Evolutionary conservation across 306 rosid genomes (phyloP), one percentile per base, ranked within the genome.

Genomic region (Begonia masoniana): DNA sequence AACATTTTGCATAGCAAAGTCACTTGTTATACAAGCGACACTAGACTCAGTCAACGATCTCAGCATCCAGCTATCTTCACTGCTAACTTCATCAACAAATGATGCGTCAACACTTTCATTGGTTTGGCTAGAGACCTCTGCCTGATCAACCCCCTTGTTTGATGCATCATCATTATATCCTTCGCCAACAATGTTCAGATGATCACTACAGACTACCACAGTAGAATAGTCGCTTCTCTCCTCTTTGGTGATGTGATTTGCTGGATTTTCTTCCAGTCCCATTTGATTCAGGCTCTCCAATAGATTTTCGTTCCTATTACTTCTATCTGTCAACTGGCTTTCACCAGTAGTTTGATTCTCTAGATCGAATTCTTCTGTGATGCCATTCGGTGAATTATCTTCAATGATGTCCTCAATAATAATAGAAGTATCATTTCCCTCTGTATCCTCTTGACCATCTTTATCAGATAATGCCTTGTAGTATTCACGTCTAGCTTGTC

Each of bases 1-100:
- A 61, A 83, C 96, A 70, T 92, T 92, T 72, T 92, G 99, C 96
- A 86, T 92, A 14, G 99, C 93, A 65, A 77, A 92, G 70, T 92
- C 99, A 53, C 86, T 75, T 5, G 99, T 92, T 67, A 83, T 54
- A 64, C 95, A 92, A 43, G 99, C 99, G 41, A 92, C 88, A 59
- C 74, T 86, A 12, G 95, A 81, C 68, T 92, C 99, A 12, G 95
- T 86, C 82, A 92, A 70, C 47, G 96, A 83, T 64, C 87, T 70
- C 60, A 86, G 65, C 79, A 69, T 77, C 99, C 96, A 92, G 73
- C 94, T 86, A 68, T 86, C 93, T 74, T 82, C 97, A 53, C 85
- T 82, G 39, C 47, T 62, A 70, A 63, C 77, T 65, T 83, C 97
- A 71, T 78, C 82, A 41, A 59, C 72, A 73, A 50, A 68, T 12